Evolutionary conservation across 495 filamentous ascomycete genomes (phyloP), one percentile per base, ranked within the genome.

Genomic region (Aspergillus sclerotiicarbonarius): DNA sequence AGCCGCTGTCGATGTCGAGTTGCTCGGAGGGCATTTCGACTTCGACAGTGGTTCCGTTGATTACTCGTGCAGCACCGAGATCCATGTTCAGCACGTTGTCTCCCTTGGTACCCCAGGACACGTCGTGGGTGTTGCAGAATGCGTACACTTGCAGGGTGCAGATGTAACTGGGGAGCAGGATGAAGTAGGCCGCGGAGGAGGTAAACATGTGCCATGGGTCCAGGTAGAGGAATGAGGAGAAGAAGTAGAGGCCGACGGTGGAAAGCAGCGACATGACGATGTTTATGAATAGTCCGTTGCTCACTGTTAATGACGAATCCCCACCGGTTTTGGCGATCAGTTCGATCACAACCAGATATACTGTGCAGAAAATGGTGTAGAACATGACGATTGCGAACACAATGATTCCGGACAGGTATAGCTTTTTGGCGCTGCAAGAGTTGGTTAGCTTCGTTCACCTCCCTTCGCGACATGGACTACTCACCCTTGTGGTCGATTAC

Each of bases 161-260:
- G 74, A 99, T 95, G 76, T 98, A 99, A 47, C 78, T 84, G 0
- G 94, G 94, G 21, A 99, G 79, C 29, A 99, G 84, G 48, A 90
- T 80, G 67, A 98, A 96, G 78, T 99, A 99, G 71, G 96, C 92
- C n/a, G 82, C 82, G 0, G 90, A 87, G 1, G 84, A 90, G 30
- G 95, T 99, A 75, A 98, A 90, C 91, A 99, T 96, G 78, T 99
- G 94, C 95, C 95, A 99, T 0, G 95, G 95, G 66, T 98, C 95
- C 25, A 97, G 85, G 74, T 98, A 99, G 29, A 99, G 72, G 78
- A 98, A 94, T 57, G 85, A 90, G 83, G 92, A 96, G 74, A 96
- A 79, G 79, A 99, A 96, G 80, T 98, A 98, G 1, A 99, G 80
- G 1, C 95, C 95, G 37, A 98, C 74, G 1, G 95, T 99, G 6